Evolutionary conservation across 257 asterid species (phyloP).

Genomic region (Solanum appendiculatum): DNA sequence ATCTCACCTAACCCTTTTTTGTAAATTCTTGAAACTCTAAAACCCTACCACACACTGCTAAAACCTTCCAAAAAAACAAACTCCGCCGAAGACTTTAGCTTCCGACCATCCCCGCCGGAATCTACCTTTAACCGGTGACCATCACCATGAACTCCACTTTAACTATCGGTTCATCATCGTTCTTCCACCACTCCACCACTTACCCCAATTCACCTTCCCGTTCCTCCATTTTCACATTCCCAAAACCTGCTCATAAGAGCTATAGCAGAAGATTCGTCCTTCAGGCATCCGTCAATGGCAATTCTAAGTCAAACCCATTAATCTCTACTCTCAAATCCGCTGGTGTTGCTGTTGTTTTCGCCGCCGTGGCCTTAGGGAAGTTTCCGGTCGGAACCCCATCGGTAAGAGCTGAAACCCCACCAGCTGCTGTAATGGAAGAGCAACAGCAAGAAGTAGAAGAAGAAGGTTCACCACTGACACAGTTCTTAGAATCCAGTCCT

Average conservation of each 20-base stretch:
- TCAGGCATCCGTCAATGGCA: slow-evolving; percentile 12
- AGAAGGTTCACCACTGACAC: slow-evolving; percentile 31
- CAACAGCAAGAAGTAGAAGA: not conserved
- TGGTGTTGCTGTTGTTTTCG: slow-evolving; percentile 34
- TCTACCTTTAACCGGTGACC: not conserved
- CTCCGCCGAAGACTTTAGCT: not conserved
- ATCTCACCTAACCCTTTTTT: not conserved
- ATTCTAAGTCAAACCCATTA: slow-evolving; percentile 8
- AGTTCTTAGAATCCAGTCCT: slow-evolving; percentile 35
- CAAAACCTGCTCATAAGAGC: not conserved
- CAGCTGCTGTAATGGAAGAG: slow-evolving; percentile 21
- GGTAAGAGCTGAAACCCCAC: slow-evolving; percentile 19
- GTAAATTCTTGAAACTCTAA: not conserved
- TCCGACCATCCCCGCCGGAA: not conserved
- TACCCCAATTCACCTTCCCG: not conserved
- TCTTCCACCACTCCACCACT: not conserved
- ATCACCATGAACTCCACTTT: not conserved
- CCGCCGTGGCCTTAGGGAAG: slow-evolving; percentile 44
- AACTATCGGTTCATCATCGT: not conserved
- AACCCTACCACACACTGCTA: not conserved
- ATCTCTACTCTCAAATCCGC: slow-evolving; percentile 40
- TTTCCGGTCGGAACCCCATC: slow-evolving; percentile 16
- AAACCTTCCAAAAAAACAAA: not conserved
- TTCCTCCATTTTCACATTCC: not conserved
- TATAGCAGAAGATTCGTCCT: not conserved